phyloP scores from a whole-genome alignment of 2,329 filamentous ascomycete genomes.

The Alternaria arborescens region DNA sequence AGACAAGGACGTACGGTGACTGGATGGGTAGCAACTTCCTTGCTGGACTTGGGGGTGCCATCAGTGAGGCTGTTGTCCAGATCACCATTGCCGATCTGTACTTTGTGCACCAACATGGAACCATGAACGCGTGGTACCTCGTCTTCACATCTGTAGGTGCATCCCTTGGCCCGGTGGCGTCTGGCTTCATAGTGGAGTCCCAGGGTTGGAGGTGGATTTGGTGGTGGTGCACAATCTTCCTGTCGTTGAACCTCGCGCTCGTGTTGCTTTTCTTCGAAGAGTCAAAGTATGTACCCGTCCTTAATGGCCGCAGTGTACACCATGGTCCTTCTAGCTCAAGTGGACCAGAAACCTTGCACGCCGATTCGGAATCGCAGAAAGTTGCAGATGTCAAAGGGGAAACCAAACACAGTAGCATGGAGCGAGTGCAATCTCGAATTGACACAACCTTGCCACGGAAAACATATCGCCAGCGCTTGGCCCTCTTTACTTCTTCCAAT shows the following conservation, averaged over 20 bases:
- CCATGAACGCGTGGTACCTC: conserved; percentile 58
- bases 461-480: conserved; percentile 56
- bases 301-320: conserved; percentile 16
- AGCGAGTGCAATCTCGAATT: conserved; percentile 27
- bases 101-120: conserved; percentile 59
- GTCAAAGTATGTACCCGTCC: conserved; percentile 21
- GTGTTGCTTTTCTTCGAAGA: conserved; percentile 59
- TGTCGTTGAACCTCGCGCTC: conserved; percentile 49
- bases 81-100: conserved; percentile 60
- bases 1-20: conserved; percentile 54
- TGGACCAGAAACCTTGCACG: background rate
- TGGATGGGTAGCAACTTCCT: conserved; percentile 56
- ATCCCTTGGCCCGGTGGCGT: conserved; percentile 52
- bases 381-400: conserved; percentile 9
- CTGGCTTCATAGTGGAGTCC: conserved; percentile 53
- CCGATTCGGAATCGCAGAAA: background rate
- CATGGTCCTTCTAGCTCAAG: background rate
- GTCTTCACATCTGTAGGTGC: conserved; percentile 50
- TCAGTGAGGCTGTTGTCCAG: conserved; percentile 57
- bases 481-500: conserved; percentile 45
- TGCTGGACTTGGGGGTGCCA: conserved; percentile 55
- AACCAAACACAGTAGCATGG: conserved; percentile 10
- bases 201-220: conserved; percentile 63
- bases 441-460: conserved; percentile 50
- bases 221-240: conserved; percentile 58